A percentile compares a stretch with the other conserved stretches of the same genome.
phyloP scores from a whole-genome alignment of 192 early-diverging fungal genomes.

The Podila epicladia region DNA sequence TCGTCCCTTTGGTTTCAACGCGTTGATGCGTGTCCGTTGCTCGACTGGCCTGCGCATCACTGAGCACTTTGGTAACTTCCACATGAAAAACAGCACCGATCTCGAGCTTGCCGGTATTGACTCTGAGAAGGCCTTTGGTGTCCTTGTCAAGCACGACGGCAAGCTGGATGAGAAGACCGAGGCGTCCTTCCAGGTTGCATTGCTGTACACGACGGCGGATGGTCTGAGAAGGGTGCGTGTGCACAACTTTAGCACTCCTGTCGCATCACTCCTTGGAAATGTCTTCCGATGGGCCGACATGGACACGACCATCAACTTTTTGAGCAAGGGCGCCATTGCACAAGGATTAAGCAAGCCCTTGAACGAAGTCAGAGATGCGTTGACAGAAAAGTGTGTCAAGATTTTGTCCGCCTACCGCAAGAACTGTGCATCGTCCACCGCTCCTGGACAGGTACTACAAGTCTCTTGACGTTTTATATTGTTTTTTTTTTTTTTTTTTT shows the following conservation, averaged over 20 bases:
- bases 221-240: conserved; percentile 95
- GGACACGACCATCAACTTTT: conserved; percentile 90
- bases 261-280: conserved; percentile 79
- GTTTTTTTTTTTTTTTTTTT: not conserved
- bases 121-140: conserved; percentile 85
- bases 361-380: conserved; percentile 78
- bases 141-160: conserved; percentile 88
- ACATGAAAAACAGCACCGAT: conserved; percentile 92
- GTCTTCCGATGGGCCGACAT: conserved; percentile 93
- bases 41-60: conserved; percentile 91
- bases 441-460: conserved; percentile 77
- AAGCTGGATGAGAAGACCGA: conserved; percentile 88
- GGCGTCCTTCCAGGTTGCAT: conserved; percentile 90
- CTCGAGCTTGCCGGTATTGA: conserved; percentile 93
- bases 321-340: conserved; percentile 83
- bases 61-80: conserved; percentile 95
- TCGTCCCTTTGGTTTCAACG: conserved; percentile 89
- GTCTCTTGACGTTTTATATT: too few species aligned
- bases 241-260: conserved; percentile 85
- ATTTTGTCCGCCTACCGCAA: conserved; percentile 92
- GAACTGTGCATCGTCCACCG: conserved; percentile 87
- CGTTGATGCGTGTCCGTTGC: conserved; percentile 85
- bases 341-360: conserved; percentile 77
- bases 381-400: conserved; percentile 90
- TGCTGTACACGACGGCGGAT: conserved; percentile 92